Base-by-base conservation (phyloP, 345 rosid species). In the Eutrema heterophyllum region DNA sequence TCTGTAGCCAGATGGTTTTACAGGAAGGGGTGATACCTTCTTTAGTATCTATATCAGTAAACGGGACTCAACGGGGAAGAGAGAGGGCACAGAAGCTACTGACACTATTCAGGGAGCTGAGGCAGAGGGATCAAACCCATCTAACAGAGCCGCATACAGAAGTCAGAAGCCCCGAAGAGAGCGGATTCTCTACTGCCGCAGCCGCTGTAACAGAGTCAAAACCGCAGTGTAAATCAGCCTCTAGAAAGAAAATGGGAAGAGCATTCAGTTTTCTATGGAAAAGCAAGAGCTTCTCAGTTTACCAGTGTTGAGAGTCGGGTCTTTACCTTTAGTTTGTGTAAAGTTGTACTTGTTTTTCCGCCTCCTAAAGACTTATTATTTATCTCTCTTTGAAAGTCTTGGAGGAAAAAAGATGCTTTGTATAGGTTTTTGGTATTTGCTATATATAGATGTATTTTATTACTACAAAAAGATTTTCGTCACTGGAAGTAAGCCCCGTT, bases 11-110 rank as follows among this genome's bases (percentile, higher is more conserved):
- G 59, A 75, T 95, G 87, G 97, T 90, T 39, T 72, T 95, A 63
- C 99, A 90, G 69, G 99, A 95, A 82, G 99, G 99, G 5, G 99
- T 90, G 24, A 92, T 95, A 65, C 99, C 99, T n/a, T 87, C 96
- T 32, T 72, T 95, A 59, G 99, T 95, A 66, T 95, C 99, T 13
- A 83, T 95, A 1, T 90, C 97, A 0, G 92, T 92, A 30, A 92
- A 90, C 13, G 99, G 99, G 21, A 92, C 97, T 24, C 45, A 81
- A 13, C 74, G 97, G 13, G 97, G 96, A 56, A 86, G 77, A 84
- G 97, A 92, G 53, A 90, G 87, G 77, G 87, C 99, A 0, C 97
- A 86, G 65, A 90, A 89, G 78, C 97, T 95, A 40, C 83, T 95
- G 36, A 83, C 88, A 83, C 81, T 92, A 52, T 95, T 95, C 74